Percentiles rank a stretch among this genome's conserved stretches.
These are phyloP conservation scores for Mollisiaceae sp. DNA, from an alignment of 2,329 filamentous ascomycete genomes.

Conservation along the genomic window DNA sequence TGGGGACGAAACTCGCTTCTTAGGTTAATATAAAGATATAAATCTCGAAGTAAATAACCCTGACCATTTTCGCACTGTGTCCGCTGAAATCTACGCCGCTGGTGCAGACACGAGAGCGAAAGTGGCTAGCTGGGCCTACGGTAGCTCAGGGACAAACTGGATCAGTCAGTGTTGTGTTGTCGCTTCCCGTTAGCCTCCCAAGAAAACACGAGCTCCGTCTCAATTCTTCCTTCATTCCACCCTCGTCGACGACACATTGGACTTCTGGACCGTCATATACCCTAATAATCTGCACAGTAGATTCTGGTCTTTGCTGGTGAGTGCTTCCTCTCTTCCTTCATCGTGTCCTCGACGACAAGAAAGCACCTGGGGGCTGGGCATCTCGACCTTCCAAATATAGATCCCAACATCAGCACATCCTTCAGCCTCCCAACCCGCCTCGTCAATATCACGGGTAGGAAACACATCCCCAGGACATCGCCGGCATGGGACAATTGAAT, in stretches of 20 bases:
- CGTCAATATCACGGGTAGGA: slow-evolving; percentile 8
- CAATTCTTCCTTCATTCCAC: slow-evolving; percentile 17
- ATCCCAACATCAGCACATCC: slow-evolving; percentile 24
- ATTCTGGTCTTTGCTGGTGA: slow-evolving; percentile 20
- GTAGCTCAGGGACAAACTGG: too few relatives aligned
- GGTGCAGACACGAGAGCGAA: too few relatives aligned
- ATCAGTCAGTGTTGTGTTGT: too few relatives aligned
- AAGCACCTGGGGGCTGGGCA: background rate
- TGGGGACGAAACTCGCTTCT: background rate
- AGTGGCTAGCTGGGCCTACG: too few relatives aligned
- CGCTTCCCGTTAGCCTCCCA: too few relatives aligned
- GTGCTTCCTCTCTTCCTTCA: slow-evolving; percentile 11
- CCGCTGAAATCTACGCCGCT: slow-evolving; percentile 4
- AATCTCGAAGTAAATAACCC: slow-evolving; percentile 10
- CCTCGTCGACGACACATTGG: slow-evolving; percentile 9
- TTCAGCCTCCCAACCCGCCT: slow-evolving; percentile 23
- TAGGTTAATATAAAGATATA: background rate
- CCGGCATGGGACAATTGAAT: background rate
- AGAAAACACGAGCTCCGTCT: slow-evolving; percentile 18
- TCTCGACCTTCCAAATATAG: slow-evolving; percentile 19
- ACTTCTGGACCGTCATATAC: slow-evolving; percentile 12
- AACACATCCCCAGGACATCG: slow-evolving; percentile 5
- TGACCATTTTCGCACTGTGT: background rate
- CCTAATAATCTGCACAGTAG: slow-evolving; percentile 3
- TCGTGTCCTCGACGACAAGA: background rate